Evolutionary conservation across 768 basidiomycete genomes (phyloP).

Genomic region (Rhodotorula graminis): DNA sequence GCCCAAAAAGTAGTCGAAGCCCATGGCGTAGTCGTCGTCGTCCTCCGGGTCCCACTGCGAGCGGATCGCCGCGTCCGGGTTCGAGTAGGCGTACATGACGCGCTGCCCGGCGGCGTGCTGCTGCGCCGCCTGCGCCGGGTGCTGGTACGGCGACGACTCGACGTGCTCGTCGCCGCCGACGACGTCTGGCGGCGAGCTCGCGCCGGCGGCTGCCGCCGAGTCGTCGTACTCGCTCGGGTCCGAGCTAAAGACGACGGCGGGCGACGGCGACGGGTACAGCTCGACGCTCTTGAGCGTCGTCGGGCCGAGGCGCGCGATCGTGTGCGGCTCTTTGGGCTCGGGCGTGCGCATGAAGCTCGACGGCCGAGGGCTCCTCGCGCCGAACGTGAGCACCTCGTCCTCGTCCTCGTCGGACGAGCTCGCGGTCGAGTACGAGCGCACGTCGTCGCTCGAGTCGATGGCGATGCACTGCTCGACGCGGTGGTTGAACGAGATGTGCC

Average conservation of each 20-base stretch:
- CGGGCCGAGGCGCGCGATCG: conserved; percentile 68
- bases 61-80: conserved; percentile 36
- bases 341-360: conserved; percentile 27
- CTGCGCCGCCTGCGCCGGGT: conserved; percentile 46
- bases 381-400: conserved; percentile 44
- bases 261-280: conserved; percentile 45
- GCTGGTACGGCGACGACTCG: conserved; percentile 9
- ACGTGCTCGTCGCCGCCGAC: conserved; percentile 4
- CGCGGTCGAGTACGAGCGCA: conserved; percentile 25
- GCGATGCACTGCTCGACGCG: conserved; percentile 92
- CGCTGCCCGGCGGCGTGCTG: conserved; percentile 29
- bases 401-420: conserved; percentile 41
- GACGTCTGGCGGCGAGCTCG: conserved; percentile 23
- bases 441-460: conserved; percentile 47
- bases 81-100: conserved; percentile 42
- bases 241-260: conserved; percentile 46
- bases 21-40: conserved; percentile 50
- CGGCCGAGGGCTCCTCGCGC: conserved; percentile 36
- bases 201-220: conserved; percentile 22
- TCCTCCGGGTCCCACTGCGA: conserved; percentile 47
- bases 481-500: conserved; percentile 95
- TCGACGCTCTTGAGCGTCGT: conserved; percentile 76
- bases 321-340: conserved; percentile 54
- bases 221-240: conserved; percentile 44
- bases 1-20: conserved; percentile 58